A percentile compares a stretch with the other conserved stretches of the same genome.
phyloP scores from a whole-genome alignment of 169 alveolate species.

The Neospora caninum region DNA sequence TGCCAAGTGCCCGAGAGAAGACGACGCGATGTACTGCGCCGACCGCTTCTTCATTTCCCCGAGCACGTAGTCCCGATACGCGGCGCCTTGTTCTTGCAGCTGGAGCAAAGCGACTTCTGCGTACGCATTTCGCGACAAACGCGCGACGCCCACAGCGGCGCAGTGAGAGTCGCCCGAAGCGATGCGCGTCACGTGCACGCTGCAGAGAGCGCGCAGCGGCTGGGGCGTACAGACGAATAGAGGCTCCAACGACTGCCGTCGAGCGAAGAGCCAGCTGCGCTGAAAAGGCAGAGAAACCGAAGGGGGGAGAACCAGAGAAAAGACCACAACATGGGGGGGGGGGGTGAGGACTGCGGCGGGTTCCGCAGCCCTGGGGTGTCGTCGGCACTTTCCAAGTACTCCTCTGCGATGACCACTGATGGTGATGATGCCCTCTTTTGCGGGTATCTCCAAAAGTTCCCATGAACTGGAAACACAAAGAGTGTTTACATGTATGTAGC shows the following conservation, averaged over 20 bases:
- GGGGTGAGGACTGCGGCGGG: too few species aligned
- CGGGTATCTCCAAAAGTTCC: too few species aligned
- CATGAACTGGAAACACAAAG: too few species aligned
- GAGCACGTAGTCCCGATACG: background rate
- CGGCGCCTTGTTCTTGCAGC: background rate
- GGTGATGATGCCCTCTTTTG: too few species aligned
- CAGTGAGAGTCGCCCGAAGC: constrained; percentile 5
- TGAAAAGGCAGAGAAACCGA: background rate
- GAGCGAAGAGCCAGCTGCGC: background rate
- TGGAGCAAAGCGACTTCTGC: background rate
- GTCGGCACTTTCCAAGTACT: too few species aligned
- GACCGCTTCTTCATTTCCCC: background rate
- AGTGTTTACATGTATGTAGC: too few species aligned
- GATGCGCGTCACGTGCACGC: background rate
- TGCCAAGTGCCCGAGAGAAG: background rate
- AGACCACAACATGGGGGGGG: background rate
- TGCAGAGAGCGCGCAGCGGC: background rate
- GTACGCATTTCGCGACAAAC: background rate
- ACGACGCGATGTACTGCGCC: background rate
- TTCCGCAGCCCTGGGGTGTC: too few species aligned
- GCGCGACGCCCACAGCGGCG: constrained; percentile 16
- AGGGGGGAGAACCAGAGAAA: background rate
- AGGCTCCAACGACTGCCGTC: background rate
- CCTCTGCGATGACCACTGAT: too few species aligned
- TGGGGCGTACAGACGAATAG: background rate